phyloP scores from a whole-genome alignment of 805 yeast species.

The Hanseniaspora vineae region DNA sequence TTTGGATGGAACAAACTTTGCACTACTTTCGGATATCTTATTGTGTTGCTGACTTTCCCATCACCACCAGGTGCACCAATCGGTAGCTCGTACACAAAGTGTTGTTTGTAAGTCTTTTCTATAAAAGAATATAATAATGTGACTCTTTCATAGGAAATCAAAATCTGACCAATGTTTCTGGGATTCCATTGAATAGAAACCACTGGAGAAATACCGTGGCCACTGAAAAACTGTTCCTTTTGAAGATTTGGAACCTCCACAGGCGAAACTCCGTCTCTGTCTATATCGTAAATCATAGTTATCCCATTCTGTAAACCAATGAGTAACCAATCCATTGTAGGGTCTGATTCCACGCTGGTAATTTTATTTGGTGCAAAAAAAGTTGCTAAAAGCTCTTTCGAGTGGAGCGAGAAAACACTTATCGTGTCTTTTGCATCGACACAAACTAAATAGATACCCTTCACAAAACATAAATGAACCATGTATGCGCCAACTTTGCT shows the following conservation, averaged over 20 bases:
- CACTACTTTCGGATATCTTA: constrained; percentile 29
- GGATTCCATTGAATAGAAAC: constrained; percentile 70
- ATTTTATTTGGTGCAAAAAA: constrained; percentile 53
- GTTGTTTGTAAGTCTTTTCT: constrained; percentile 41
- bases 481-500: constrained; percentile 26
- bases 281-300: constrained; percentile 64
- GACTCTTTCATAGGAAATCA: constrained; percentile 58
- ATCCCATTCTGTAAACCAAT: constrained; percentile 72
- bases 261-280: constrained; percentile 55
- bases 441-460: constrained; percentile 71
- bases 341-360: constrained; percentile 66
- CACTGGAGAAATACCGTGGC: constrained; percentile 51
- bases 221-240: constrained; percentile 39
- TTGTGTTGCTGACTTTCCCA: constrained; percentile 14
- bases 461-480: constrained; percentile 42
- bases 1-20: constrained; percentile 83
- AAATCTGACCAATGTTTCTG: constrained; percentile 66
- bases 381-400: constrained; percentile 46
- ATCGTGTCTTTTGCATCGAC: constrained; percentile 50
- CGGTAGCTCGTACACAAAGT: constrained; percentile 49
- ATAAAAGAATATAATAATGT: constrained; percentile 61
- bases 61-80: constrained; percentile 67
- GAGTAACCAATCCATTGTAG: constrained; percentile 76
- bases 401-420: constrained; percentile 55
- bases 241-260: constrained; percentile 62